These are phyloP conservation scores for Calonectria pseudoturangicola DNA, from an alignment of 2,329 filamentous ascomycete genomes.

Conservation along the genomic window DNA sequence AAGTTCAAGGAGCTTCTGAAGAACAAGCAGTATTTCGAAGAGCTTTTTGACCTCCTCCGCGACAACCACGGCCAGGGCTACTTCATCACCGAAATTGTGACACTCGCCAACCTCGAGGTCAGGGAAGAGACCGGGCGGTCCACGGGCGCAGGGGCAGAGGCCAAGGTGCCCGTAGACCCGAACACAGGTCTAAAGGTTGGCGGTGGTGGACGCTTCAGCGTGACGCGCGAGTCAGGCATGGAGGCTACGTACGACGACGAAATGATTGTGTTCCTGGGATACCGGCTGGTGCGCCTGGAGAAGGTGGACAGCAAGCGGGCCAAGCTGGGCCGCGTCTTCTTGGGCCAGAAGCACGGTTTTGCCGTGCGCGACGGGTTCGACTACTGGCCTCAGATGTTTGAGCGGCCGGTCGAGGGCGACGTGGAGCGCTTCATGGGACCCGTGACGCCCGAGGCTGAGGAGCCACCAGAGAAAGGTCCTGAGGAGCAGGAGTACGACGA, in stretches of 20 bases:
- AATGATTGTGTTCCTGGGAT: slow-evolving; percentile 39
- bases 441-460: background rate
- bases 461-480: slow-evolving; percentile 5
- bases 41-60: slow-evolving; percentile 34
- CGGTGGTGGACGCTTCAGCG: slow-evolving; percentile 15
- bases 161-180: slow-evolving; percentile 31
- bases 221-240: slow-evolving; percentile 26
- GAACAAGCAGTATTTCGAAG: slow-evolving; percentile 42
- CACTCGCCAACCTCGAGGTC: slow-evolving; percentile 36
- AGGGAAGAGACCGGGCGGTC: slow-evolving; percentile 9
- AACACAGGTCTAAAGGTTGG: slow-evolving; percentile 27
- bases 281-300: slow-evolving; percentile 37
- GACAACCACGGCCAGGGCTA: slow-evolving; percentile 38
- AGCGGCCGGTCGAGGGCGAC: slow-evolving; percentile 36
- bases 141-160: slow-evolving; percentile 25
- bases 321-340: slow-evolving; percentile 34
- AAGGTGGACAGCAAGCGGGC: slow-evolving; percentile 38
- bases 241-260: slow-evolving; percentile 38
- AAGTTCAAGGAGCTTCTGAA: slow-evolving; percentile 38
- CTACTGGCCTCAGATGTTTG: slow-evolving; percentile 36
- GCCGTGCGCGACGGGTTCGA: slow-evolving; percentile 34
- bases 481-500: slow-evolving; percentile 35
- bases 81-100: slow-evolving; percentile 39
- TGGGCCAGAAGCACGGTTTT: slow-evolving; percentile 39
- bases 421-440: slow-evolving; percentile 21